Evolutionary conservation across 2,329 filamentous ascomycete species (phyloP).

Genomic region (Nothophaeocryptopus gaeumannii): DNA sequence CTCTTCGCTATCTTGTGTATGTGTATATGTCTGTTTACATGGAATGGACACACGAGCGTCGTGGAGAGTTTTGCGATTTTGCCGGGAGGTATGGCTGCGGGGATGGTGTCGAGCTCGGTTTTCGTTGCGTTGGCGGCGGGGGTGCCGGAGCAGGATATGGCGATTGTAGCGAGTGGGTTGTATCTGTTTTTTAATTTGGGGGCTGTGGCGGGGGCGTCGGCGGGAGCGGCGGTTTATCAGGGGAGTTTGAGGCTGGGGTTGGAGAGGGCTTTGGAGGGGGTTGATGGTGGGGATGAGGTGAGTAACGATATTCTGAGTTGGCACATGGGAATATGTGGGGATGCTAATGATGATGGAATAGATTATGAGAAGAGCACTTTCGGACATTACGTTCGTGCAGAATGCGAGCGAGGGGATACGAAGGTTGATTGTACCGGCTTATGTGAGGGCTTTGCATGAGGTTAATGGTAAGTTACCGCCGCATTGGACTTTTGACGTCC

Average conservation of each 20-base stretch:
- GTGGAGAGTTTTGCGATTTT: constrained; percentile 34
- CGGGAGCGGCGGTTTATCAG: constrained; percentile 39
- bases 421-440: constrained; percentile 26
- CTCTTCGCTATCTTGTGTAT: constrained; percentile 53
- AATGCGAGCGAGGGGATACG: constrained; percentile 20
- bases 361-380: constrained; percentile 43
- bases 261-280: constrained; percentile 30
- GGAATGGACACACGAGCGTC: constrained; percentile 58
- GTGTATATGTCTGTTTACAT: constrained; percentile 52
- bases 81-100: constrained; percentile 54
- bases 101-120: constrained; percentile 45
- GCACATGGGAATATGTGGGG: constrained; percentile 19
- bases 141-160: constrained; percentile 46
- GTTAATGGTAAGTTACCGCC: constrained; percentile 24
- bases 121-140: constrained; percentile 52
- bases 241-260: constrained; percentile 37
- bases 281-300: constrained; percentile 28
- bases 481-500: too few species aligned
- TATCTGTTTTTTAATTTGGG: constrained; percentile 48
- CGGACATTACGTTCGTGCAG: constrained; percentile 42
- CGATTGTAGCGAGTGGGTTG: constrained; percentile 50
- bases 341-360: constrained; percentile 20
- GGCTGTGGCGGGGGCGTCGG: constrained; percentile 41
- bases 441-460: constrained; percentile 27
- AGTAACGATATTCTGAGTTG: too few species aligned